These are phyloP conservation scores for Ustanciosporium gigantosporum DNA, from an alignment of 1,284 basidiomycete species.

Conservation along the genomic window DNA sequence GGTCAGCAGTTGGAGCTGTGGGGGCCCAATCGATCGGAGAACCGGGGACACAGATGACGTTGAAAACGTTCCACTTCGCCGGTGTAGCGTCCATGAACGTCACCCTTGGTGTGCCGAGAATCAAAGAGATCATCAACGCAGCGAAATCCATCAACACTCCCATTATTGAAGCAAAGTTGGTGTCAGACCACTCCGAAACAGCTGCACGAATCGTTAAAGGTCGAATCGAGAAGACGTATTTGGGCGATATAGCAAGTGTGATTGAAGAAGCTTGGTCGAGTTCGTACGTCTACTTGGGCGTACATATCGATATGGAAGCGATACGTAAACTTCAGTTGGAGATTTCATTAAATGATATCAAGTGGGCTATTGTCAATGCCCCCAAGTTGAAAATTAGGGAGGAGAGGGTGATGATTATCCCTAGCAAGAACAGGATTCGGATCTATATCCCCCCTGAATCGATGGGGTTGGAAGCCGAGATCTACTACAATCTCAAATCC, in stretches of 20 bases:
- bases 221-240: constrained; percentile 88
- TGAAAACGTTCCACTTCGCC: constrained; percentile 99
- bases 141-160: constrained; percentile 96
- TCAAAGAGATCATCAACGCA: constrained; percentile 99
- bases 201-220: constrained; percentile 98
- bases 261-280: constrained; percentile 96
- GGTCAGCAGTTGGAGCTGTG: constrained; percentile 86
- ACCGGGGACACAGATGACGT: constrained; percentile 98
- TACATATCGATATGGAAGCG: constrained; percentile 87
- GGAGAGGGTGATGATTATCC: constrained; percentile 63
- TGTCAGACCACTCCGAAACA: constrained; percentile 71
- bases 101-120: constrained; percentile 97
- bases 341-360: constrained; percentile 87
- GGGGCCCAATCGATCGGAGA: constrained; percentile 99
- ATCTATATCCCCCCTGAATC: constrained; percentile 69
- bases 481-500: constrained; percentile 55
- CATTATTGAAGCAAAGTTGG: constrained; percentile 94
- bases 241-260: constrained; percentile 89
- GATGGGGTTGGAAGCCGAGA: constrained; percentile 70
- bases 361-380: constrained; percentile 82
- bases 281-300: constrained; percentile 86
- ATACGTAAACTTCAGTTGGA: constrained; percentile 92
- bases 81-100: constrained; percentile 99
- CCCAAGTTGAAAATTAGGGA: constrained; percentile 92
- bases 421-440: constrained; percentile 74